Base-by-base conservation (phyloP, 2,329 filamentous ascomycete genomes). In the Xylaria sp. region DNA sequence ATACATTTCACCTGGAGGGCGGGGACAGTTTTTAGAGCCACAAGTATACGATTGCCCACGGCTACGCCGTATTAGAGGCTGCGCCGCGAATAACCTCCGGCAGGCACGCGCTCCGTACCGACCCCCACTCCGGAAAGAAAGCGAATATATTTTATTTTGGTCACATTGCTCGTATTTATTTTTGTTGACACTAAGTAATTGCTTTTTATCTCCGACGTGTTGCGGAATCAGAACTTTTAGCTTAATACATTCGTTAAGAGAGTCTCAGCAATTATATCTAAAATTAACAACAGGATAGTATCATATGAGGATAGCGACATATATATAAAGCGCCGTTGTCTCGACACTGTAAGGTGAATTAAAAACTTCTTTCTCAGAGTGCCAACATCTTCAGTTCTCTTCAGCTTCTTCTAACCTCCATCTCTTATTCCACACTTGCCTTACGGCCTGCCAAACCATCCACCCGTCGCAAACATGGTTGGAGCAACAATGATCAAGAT, bases 401-500 rank as follows among this genome's bases (percentile, higher is more conserved):
- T 49, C 44, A 48, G 44, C 44, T 48, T 23, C 23, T 23, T 11
- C 10, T 48, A 48, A 48, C 9, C 44, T 48, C 46, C 20, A 49
- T 49, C 20, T 20, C 23, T 49, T 49, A 49, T 49, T 26, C 46
- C 23, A 49, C 46, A 28, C 23, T 49, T 49, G 46, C 23, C 17
- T 20, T n/a, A 44, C 17, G 17, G 42, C 42, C 17, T 1, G n/a
- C n/a, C n/a, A 44, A 44, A 44, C 42, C 46, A 49, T 49, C 23
- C 46, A 49, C 46, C 46, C 46, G 23, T 15, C 46, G 11, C 23
- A 26, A 49, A 49, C 36, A 58, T 58, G 54, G 15, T 58, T 42
- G 54, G 54, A 58, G 36, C 53, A 38, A 57, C 38, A 58, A 58
- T 28, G 33, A 40, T 58, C 38, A 58, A 58, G 54, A 42, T 58